These are phyloP conservation scores for Didymella exigua DNA, from an alignment of 2,329 filamentous ascomycete genomes.

Conservation along the genomic window DNA sequence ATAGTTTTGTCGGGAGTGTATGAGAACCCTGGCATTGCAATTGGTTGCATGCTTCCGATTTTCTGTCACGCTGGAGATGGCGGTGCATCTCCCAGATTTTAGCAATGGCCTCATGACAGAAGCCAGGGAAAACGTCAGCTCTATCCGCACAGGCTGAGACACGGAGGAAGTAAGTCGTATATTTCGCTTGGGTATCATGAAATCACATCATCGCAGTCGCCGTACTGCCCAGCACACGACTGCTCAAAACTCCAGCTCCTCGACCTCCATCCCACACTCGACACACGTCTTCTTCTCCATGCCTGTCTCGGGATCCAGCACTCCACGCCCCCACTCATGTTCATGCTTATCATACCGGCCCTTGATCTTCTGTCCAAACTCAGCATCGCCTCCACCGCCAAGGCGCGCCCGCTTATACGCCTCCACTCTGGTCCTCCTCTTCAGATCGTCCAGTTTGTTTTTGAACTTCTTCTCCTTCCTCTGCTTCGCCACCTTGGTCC, in stretches of 20 bases:
- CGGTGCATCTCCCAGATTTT: no score
- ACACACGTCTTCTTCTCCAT: constrained; percentile 77
- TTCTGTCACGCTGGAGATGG: no score
- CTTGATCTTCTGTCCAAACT: constrained; percentile 79
- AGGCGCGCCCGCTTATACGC: constrained; percentile 69
- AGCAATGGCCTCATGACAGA: no score
- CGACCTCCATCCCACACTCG: constrained; percentile 71
- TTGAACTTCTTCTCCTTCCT: constrained; percentile 92
- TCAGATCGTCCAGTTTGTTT: constrained; percentile 83
- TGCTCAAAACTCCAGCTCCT: constrained; percentile 65
- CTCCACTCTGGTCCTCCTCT: constrained; percentile 91
- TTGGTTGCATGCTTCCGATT: no score
- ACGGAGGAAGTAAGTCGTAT: no score
- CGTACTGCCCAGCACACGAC: neutral
- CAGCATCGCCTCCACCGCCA: constrained; percentile 38
- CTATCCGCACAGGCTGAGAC: no score
- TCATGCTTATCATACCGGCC: constrained; percentile 72
- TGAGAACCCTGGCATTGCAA: no score
- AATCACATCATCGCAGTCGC: no score
- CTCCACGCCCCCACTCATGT: constrained; percentile 77
- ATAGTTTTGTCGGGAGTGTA: no score
- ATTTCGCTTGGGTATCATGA: no score
- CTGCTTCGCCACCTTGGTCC: constrained; percentile 79
- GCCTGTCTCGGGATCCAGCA: constrained; percentile 68
- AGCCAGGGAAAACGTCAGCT: no score